Conservation (phyloP, 805 yeast species). For the Candida dendrica region DNA sequence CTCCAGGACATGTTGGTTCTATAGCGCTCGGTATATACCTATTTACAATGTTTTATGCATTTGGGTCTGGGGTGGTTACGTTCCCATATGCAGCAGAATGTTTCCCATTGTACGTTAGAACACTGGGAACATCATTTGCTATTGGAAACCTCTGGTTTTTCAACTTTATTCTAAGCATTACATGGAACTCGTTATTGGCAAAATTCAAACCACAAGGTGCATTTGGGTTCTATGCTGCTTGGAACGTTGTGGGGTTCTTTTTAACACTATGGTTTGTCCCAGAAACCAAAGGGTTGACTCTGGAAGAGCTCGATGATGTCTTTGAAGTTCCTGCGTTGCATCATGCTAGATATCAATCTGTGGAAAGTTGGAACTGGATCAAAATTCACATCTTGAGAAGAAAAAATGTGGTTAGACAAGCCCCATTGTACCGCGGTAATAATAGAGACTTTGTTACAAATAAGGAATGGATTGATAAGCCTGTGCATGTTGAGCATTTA, state of each 20-base stretch:
- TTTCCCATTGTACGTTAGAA: conserved; percentile 71
- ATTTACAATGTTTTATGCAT: conserved; percentile 66
- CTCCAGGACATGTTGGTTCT: conserved; percentile 54
- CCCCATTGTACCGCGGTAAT: conserved; percentile 45
- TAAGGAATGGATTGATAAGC: conserved; percentile 50
- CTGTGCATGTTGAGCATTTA: conserved; percentile 37
- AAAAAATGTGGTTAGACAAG: conserved; percentile 33
- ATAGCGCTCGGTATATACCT: conserved; percentile 70
- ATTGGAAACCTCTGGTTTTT: conserved; percentile 72
- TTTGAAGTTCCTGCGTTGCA: conserved; percentile 43
- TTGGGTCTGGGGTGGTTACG: conserved; percentile 88
- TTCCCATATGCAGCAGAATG: conserved; percentile 85
- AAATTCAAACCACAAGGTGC: conserved; percentile 79
- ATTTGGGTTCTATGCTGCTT: conserved; percentile 82
- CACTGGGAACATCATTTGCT: conserved; percentile 74
- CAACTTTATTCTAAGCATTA: conserved; percentile 60
- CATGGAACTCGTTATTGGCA: conserved; percentile 68
- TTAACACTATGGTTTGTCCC: conserved; percentile 65
- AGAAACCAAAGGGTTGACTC: conserved; percentile 57
- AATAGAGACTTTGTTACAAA: conserved; percentile 50
- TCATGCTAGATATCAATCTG: conserved; percentile 41
- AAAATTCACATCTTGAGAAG: conserved; percentile 34
- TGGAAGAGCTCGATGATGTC: conserved; percentile 58
- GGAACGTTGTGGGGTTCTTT: conserved; percentile 69
- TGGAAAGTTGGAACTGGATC: conserved; percentile 30